A percentile compares a stretch with the other conserved stretches of the same genome.
Evolutionary conservation across 1,139 yeast species (phyloP).

Genomic region (Starmera stellimalicola): DNA sequence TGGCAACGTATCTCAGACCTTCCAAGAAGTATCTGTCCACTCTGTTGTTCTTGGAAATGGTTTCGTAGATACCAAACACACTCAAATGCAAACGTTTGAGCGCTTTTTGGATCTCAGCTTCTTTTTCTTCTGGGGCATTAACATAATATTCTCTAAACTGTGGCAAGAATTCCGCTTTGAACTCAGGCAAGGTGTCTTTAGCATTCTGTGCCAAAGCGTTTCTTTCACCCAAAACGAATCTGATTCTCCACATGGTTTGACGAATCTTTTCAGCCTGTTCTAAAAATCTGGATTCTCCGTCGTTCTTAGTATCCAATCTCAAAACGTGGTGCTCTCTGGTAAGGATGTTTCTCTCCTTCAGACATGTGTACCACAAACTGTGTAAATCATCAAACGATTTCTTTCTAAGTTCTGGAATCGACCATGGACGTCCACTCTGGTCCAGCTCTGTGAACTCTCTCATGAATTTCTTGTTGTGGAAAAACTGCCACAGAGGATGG

Average conservation of each 20-base stretch:
- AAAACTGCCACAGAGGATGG: conserved; percentile 96
- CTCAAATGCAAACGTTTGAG: conserved; percentile 74
- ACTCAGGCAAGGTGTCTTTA: conserved; percentile 33
- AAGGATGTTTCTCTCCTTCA: conserved; percentile 74
- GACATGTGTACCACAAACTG: conserved; percentile 77
- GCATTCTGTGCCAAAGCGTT: conserved; percentile 64
- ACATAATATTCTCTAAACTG: conserved; percentile 54
- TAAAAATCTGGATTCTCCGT: conserved; percentile 24
- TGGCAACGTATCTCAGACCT: conserved; percentile 62
- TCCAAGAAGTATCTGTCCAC: conserved; percentile 57
- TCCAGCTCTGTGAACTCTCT: conserved; percentile 51
- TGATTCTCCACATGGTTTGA: conserved; percentile 64
- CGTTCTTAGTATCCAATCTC: conserved; percentile 30
- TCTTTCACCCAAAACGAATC: conserved; percentile 83
- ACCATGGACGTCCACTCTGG: conserved; percentile 72
- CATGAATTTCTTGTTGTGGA: conserved; percentile 52
- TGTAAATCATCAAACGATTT: conserved; percentile 91
- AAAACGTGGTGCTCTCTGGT: conserved; percentile 62
- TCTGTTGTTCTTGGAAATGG: conserved; percentile 29
- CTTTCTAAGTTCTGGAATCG: conserved; percentile 77
- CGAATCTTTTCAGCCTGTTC: conserved; percentile 35
- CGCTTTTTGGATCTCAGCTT: conserved; percentile 53
- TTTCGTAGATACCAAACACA: conserved; percentile 64
- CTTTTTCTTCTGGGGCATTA: conserved; percentile 46
- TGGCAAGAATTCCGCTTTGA: conserved; percentile 38